Conservation (phyloP, 768 basidiomycete genomes). For the Termitomyces sp. region DNA sequence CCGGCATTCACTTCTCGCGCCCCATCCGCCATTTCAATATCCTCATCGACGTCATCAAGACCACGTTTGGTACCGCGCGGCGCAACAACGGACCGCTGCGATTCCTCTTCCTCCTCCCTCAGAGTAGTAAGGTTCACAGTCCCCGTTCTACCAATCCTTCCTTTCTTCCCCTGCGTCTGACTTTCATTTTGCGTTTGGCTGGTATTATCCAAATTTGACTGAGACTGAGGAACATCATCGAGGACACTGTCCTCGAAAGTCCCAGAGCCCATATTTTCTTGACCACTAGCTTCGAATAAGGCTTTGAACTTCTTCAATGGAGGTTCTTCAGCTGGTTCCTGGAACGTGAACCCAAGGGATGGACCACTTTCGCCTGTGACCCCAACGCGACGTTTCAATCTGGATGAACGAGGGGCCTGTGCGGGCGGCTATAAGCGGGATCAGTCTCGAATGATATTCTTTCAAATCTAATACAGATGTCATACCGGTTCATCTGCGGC, state of each 20-base stretch:
- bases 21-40: constrained; percentile 34
- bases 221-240: constrained; percentile 12
- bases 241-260: constrained; percentile 15
- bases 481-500: constrained; percentile 20
- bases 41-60: constrained; percentile 31
- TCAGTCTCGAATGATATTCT: not conserved
- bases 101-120: constrained; percentile 59
- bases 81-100: constrained; percentile 16
- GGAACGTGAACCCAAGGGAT: constrained; percentile 17
- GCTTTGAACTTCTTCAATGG: constrained; percentile 69
- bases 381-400: constrained; percentile 55
- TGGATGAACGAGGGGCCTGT: constrained; percentile 31
- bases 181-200: constrained; percentile 36
- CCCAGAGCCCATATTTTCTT: constrained; percentile 25
- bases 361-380: constrained; percentile 21
- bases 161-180: constrained; percentile 19
- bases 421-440: constrained; percentile 32
- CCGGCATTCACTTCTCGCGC: constrained; percentile 9
- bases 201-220: not conserved
- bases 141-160: constrained; percentile 10
- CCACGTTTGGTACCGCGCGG: constrained; percentile 35
- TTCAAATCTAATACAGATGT: not conserved
- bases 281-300: constrained; percentile 64
- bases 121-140: constrained; percentile 26
- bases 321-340: constrained; percentile 40